These are phyloP conservation scores for Sphaerostilbella broomeana DNA, from an alignment of 2,329 filamentous ascomycete genomes.

Conservation along the genomic window DNA sequence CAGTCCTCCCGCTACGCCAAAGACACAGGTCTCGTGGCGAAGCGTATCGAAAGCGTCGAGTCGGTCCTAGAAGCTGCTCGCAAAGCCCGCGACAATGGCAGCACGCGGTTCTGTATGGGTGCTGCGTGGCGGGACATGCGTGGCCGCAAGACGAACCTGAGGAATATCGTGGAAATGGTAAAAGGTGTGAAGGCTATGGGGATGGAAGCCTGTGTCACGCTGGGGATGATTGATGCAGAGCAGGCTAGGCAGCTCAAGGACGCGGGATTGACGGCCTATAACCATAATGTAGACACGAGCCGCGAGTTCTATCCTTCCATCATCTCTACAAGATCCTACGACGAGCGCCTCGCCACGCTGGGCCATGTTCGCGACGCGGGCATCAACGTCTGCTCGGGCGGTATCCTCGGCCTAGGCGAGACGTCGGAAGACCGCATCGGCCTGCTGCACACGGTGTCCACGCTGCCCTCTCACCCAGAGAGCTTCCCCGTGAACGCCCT, in stretches of 20 bases:
- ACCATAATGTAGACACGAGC: slow-evolving; percentile 89
- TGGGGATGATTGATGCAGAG: slow-evolving; percentile 80
- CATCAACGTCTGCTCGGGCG: slow-evolving; percentile 84
- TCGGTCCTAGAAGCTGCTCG: slow-evolving; percentile 72
- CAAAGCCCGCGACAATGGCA: slow-evolving; percentile 73
- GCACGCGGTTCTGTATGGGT: slow-evolving; percentile 91
- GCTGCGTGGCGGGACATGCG: slow-evolving; percentile 93
- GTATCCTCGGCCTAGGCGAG: slow-evolving; percentile 81
- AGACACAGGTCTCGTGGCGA: slow-evolving; percentile 72
- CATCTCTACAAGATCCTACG: slow-evolving; percentile 80
- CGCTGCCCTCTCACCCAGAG: slow-evolving; percentile 75
- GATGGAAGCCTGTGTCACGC: slow-evolving; percentile 89
- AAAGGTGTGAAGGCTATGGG: slow-evolving; percentile 71
- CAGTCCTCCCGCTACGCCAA: slow-evolving; percentile 76
- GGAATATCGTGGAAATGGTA: slow-evolving; percentile 83
- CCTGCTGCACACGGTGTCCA: slow-evolving; percentile 74
- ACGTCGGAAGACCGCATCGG: slow-evolving; percentile 72
- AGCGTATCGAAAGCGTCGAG: slow-evolving; percentile 72
- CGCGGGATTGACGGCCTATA: slow-evolving; percentile 83
- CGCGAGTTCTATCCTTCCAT: slow-evolving; percentile 82
- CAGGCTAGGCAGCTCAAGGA: slow-evolving; percentile 79
- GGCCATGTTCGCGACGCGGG: slow-evolving; percentile 76
- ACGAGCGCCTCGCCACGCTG: slow-evolving; percentile 77
- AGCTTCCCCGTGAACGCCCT: slow-evolving; percentile 88
- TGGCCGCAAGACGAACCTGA: slow-evolving; percentile 74